phyloP scores from a whole-genome alignment of 345 rosid species.

The Garcia nutans region DNA sequence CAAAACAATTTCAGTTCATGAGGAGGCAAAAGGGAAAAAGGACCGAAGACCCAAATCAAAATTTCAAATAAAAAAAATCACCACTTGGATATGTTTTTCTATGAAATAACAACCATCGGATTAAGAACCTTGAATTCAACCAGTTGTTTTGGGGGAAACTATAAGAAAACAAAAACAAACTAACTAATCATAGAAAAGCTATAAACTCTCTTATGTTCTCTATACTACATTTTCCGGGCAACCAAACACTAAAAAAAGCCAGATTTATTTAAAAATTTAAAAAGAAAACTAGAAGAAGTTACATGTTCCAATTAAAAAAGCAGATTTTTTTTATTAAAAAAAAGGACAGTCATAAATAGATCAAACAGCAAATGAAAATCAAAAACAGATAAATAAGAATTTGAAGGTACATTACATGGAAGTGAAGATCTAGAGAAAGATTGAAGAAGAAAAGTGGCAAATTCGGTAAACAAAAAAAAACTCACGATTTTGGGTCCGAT shows the following conservation, averaged over 20 bases:
- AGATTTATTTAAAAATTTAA: not conserved
- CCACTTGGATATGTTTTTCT: not conserved
- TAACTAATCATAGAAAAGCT: slow-evolving; percentile 4
- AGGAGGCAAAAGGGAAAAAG: not conserved
- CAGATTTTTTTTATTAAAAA: not conserved
- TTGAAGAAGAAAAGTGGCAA: slow-evolving; percentile 4
- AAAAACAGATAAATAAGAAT: slow-evolving; percentile 17
- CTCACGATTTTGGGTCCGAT: slow-evolving; percentile 48
- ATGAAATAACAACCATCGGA: not conserved
- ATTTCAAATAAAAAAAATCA: not conserved
- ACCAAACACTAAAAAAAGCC: slow-evolving; percentile 4
- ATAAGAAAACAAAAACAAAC: not conserved
- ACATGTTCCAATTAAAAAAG: not conserved
- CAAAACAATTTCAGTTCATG: not conserved
- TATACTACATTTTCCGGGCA: slow-evolving; percentile 17
- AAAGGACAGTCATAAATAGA: slow-evolving; percentile 4
- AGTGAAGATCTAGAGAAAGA: slow-evolving; percentile 18
- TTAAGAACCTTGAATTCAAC: slow-evolving; percentile 21
- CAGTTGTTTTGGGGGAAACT: not conserved
- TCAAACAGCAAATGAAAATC: slow-evolving; percentile 18
- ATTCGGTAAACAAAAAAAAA: slow-evolving; percentile 7
- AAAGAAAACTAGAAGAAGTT: not conserved
- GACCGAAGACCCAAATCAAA: not conserved
- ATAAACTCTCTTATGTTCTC: not conserved
- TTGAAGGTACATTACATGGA: slow-evolving; percentile 31